Conservation (phyloP, 306 rosid genomes). For the Casuarina glauca region DNA sequence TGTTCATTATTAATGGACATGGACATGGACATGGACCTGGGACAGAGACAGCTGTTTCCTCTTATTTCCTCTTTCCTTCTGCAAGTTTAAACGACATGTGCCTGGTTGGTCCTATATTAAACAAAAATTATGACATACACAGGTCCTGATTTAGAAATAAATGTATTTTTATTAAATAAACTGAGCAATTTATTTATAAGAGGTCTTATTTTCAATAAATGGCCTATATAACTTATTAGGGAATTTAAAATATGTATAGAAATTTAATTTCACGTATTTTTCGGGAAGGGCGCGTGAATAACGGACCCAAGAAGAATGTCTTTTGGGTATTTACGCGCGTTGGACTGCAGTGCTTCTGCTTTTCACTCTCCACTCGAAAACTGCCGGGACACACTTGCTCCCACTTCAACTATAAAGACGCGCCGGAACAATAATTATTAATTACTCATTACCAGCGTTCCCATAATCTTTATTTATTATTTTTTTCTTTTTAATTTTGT, state of each 20-base stretch:
- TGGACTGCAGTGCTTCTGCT: neutral
- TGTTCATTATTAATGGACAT: conserved; percentile 39
- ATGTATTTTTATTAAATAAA: neutral
- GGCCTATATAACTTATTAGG: no score
- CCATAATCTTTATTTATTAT: neutral
- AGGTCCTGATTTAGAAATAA: neutral
- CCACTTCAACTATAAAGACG: conserved; percentile 40
- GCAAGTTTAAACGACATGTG: neutral
- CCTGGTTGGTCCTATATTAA: neutral
- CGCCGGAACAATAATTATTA: conserved; percentile 45
- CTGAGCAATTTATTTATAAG: no score
- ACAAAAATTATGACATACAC: neutral
- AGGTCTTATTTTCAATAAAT: no score
- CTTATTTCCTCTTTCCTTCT: neutral
- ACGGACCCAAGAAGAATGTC: conserved; percentile 19
- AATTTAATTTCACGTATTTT: neutral
- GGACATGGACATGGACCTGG: conserved; percentile 14
- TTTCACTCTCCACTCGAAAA: conserved; percentile 35
- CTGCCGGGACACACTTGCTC: conserved; percentile 47
- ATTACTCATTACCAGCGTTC: neutral
- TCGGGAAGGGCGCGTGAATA: conserved; percentile 27
- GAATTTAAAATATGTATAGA: no score
- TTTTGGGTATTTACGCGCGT: neutral
- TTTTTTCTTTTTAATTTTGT: conserved; percentile 23
- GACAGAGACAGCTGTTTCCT: neutral